Conservation (phyloP, 2,329 filamentous ascomycete species). For the Exophiala sp. region DNA sequence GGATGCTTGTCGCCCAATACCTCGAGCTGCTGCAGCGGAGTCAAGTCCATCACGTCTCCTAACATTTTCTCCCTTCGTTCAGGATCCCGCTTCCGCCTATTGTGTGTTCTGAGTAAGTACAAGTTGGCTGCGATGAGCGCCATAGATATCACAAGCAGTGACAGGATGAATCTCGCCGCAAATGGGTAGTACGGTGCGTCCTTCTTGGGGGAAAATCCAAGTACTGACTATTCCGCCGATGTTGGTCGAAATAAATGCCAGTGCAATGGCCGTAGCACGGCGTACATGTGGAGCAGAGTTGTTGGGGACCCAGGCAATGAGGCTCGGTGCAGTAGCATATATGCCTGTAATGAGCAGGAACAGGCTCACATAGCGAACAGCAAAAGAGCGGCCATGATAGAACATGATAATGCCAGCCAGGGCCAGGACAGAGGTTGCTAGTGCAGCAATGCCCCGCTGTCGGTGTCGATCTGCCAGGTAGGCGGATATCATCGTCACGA, state of each 20-base stretch:
- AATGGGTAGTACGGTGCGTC: too few species aligned
- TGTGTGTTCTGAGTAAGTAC: too few species aligned
- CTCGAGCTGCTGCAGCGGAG: neutral
- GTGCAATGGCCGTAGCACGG: conserved; percentile 51
- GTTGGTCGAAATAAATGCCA: conserved; percentile 63
- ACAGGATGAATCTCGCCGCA: too few species aligned
- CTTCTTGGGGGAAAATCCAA: too few species aligned
- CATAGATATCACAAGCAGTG: too few species aligned
- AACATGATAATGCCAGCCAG: too few species aligned
- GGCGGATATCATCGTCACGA: conserved; percentile 63
- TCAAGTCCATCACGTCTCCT: neutral
- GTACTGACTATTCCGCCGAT: conserved; percentile 60
- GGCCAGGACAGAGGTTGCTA: conserved; percentile 57
- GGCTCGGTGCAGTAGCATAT: conserved; percentile 57
- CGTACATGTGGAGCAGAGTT: conserved; percentile 66
- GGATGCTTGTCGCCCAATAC: neutral
- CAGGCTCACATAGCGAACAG: conserved; percentile 63
- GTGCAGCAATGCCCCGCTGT: conserved; percentile 61
- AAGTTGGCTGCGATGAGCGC: too few species aligned
- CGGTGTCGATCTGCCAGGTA: conserved; percentile 67
- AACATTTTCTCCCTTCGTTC: neutral
- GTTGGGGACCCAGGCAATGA: conserved; percentile 62
- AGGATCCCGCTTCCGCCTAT: too few species aligned
- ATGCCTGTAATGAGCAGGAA: conserved; percentile 62
- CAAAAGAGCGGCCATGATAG: too few species aligned